A percentile compares a stretch with the other conserved stretches of the same genome.
Evolutionary conservation across 2,329 filamentous ascomycete genomes (phyloP).

Genomic region (Metarhizium brunneum): DNA sequence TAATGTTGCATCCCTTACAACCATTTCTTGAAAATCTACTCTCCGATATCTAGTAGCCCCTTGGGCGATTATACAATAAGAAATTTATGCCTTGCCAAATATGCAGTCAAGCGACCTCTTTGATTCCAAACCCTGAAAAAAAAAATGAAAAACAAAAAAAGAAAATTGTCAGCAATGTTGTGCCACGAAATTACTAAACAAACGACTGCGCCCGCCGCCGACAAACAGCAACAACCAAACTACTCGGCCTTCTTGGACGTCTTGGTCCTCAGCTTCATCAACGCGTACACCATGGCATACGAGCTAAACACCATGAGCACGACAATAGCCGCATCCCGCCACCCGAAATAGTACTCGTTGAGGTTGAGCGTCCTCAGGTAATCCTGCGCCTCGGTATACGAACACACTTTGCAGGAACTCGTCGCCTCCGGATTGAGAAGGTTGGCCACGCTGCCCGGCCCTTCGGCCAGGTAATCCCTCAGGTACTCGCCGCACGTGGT

Average conservation of each 20-base stretch:
- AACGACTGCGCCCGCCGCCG: too few species aligned
- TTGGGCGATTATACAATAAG: too few species aligned
- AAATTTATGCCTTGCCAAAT: too few species aligned
- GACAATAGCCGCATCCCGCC: constrained; percentile 55
- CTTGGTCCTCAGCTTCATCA: constrained; percentile 41
- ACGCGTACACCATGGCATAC: constrained; percentile 36
- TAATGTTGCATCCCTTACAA: too few species aligned
- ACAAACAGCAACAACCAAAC: too few species aligned
- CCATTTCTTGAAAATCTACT: too few species aligned
- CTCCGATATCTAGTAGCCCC: too few species aligned
- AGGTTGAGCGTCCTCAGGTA: constrained; percentile 53
- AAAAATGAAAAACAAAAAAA: too few species aligned
- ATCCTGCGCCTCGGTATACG: constrained; percentile 47
- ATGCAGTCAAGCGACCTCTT: too few species aligned
- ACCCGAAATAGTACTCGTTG: constrained; percentile 51
- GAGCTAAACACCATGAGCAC: constrained; percentile 45
- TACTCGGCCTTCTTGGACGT: constrained; percentile 36
- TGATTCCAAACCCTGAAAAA: too few species aligned
- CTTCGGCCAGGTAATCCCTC: constrained; percentile 33
- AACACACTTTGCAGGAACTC: constrained; percentile 48
- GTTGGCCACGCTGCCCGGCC: constrained; percentile 28
- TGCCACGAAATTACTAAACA: too few species aligned
- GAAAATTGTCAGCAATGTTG: too few species aligned
- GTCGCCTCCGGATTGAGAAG: constrained; percentile 52
- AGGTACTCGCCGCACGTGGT: constrained; percentile 52